Percentiles rank a stretch among this genome's conserved stretches.
phyloP scores from a whole-genome alignment of 352 stramenopile genomes.

The Plasmopara muralis region DNA sequence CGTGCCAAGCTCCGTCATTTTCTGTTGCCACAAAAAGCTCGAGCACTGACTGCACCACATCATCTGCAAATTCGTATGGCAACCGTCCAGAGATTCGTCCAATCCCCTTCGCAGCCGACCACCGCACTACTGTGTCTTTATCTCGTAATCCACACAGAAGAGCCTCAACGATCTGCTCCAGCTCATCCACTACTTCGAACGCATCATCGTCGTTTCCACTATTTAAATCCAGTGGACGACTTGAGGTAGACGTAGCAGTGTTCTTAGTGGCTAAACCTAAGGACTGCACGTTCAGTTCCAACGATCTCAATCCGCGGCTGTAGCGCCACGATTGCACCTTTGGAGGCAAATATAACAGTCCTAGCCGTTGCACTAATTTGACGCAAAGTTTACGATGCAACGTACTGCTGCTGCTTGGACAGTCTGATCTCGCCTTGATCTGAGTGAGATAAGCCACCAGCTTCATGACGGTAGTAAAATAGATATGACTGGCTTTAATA shows the following conservation, averaged over 20 bases:
- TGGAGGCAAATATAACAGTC: slow-evolving; percentile 92
- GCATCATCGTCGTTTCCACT: slow-evolving; percentile 40
- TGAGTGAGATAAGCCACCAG: slow-evolving; percentile 54
- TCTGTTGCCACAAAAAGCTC: slow-evolving; percentile 91
- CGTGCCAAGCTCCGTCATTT: slow-evolving; percentile 94
- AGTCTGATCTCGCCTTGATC: slow-evolving; percentile 35
- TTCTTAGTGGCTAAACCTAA: slow-evolving; percentile 25
- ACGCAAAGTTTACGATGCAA: slow-evolving; percentile 92
- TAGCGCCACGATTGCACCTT: slow-evolving; percentile 95
- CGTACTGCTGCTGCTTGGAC: slow-evolving; percentile 49
- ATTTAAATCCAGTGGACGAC: slow-evolving; percentile 3
- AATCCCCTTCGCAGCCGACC: slow-evolving; percentile 98
- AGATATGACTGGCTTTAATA: slow-evolving; percentile 59
- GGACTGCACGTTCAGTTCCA: slow-evolving; percentile 89
- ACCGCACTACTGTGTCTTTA: slow-evolving; percentile 96
- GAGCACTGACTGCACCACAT: slow-evolving; percentile 95
- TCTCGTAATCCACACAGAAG: slow-evolving; percentile 86
- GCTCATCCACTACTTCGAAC: slow-evolving; percentile 88
- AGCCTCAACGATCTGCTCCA: slow-evolving; percentile 96
- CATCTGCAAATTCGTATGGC: slow-evolving; percentile 91
- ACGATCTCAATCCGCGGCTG: slow-evolving; percentile 86
- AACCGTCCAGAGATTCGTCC: slow-evolving; percentile 94
- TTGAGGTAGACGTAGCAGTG: slow-evolving; percentile 1
- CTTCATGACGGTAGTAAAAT: slow-evolving; percentile 67
- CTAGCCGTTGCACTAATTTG: slow-evolving; percentile 95